Evolutionary conservation across 305 asterid genomes (phyloP).

Genomic region (Rubia tinctorum): DNA sequence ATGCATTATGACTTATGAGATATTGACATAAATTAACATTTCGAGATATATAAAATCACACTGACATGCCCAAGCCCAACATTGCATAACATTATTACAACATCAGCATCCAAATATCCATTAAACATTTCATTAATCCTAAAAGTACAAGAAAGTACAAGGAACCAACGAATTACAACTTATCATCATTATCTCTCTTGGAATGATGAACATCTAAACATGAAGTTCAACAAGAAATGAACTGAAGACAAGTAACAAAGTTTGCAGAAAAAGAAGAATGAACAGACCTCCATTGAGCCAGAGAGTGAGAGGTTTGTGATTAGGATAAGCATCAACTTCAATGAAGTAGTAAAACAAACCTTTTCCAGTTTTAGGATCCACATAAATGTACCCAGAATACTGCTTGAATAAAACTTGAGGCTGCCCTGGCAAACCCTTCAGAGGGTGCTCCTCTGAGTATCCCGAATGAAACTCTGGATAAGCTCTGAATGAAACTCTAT

Average conservation of each 20-base stretch:
- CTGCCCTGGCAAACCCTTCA: slow-evolving; percentile 72
- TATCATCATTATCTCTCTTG: background rate
- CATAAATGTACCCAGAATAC: slow-evolving; percentile 86
- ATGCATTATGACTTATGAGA: background rate
- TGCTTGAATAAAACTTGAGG: slow-evolving; percentile 73
- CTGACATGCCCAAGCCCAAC: background rate
- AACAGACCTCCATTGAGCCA: too few relatives aligned
- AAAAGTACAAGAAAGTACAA: background rate
- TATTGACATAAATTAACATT: background rate
- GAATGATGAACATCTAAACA: background rate
- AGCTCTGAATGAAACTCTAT: too few relatives aligned
- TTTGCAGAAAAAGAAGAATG: background rate
- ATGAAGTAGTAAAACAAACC: slow-evolving; percentile 88
- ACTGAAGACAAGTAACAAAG: background rate
- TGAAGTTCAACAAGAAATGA: too few relatives aligned
- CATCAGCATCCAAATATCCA: background rate
- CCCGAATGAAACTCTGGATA: too few relatives aligned
- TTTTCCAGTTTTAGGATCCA: slow-evolving; percentile 68
- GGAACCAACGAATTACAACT: too few relatives aligned
- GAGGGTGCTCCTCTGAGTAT: slow-evolving; percentile 70
- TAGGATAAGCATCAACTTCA: slow-evolving; percentile 82
- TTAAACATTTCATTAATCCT: background rate
- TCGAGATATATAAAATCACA: background rate
- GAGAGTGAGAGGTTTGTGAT: slow-evolving; percentile 54
- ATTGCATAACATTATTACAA: background rate